These are phyloP conservation scores for Pugionium dolabratum DNA, from an alignment of 345 rosid genomes.

Conservation along the genomic window DNA sequence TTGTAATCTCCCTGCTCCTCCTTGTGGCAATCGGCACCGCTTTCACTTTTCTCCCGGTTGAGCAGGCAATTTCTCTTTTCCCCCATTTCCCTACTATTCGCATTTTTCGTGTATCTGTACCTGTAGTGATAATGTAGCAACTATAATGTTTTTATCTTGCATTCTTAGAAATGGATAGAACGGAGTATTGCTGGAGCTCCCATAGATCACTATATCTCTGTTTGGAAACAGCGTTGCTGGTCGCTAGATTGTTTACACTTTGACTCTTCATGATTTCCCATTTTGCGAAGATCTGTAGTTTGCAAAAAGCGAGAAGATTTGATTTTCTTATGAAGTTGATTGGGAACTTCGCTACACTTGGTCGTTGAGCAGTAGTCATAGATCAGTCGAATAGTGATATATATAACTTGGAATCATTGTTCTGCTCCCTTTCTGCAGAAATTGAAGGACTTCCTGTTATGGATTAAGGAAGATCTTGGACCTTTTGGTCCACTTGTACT, in stretches of 20 bases:
- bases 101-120: not conserved
- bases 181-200: not conserved
- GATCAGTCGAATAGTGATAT: constrained; percentile 14
- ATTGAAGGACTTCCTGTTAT: constrained; percentile 51
- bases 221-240: not conserved
- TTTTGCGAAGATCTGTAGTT: constrained; percentile 10
- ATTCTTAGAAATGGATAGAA: not conserved
- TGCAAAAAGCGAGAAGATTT: too few relatives aligned
- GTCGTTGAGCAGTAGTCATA: not conserved
- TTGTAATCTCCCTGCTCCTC: constrained; percentile 47
- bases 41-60: constrained; percentile 47
- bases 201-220: not conserved
- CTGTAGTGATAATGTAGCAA: not conserved
- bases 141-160: not conserved
- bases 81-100: too few relatives aligned
- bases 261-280: not conserved
- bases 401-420: not conserved
- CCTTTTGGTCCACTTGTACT: constrained; percentile 56
- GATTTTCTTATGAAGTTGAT: not conserved
- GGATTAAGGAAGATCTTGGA: constrained; percentile 64
- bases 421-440: constrained; percentile 38
- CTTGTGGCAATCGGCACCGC: constrained; percentile 41
- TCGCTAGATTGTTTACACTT: constrained; percentile 14
- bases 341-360: constrained; percentile 4
- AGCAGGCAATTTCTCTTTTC: constrained; percentile 37